Evolutionary conservation across 768 basidiomycete species (phyloP).

Genomic region (Rhizopogon vulgaris): DNA sequence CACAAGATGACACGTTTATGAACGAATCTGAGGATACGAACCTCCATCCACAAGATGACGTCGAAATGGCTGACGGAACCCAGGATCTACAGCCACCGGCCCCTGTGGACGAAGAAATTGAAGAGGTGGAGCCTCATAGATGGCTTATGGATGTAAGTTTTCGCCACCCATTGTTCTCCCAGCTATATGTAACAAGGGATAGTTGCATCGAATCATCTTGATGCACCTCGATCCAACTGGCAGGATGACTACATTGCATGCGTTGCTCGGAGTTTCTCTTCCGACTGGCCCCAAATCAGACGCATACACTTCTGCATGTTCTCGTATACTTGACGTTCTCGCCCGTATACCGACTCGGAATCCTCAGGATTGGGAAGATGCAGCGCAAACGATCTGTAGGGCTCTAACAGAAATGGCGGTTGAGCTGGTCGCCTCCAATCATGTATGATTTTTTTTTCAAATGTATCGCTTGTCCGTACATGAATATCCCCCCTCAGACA

Average conservation of each 20-base stretch:
- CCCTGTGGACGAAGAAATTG: constrained; percentile 23
- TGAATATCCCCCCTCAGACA: constrained; percentile 29
- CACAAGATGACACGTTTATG: constrained; percentile 7
- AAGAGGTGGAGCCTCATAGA: constrained; percentile 36
- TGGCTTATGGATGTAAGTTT: constrained; percentile 51
- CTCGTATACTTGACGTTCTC: constrained; percentile 27
- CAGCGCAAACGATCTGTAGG: constrained; percentile 23
- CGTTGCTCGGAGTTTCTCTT: constrained; percentile 37
- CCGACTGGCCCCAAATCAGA: constrained; percentile 19
- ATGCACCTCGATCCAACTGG: constrained; percentile 42
- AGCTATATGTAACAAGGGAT: constrained; percentile 1
- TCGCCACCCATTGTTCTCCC: background rate
- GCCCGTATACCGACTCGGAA: constrained; percentile 17
- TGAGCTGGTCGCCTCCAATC: constrained; percentile 28
- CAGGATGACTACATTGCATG: constrained; percentile 43
- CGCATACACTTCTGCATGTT: constrained; percentile 37
- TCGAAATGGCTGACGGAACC: constrained; percentile 27
- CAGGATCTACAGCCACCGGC: constrained; percentile 4
- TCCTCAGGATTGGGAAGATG: constrained; percentile 12
- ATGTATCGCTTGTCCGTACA: background rate
- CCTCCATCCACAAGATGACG: constrained; percentile 24
- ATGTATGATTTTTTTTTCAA: constrained; percentile 21
- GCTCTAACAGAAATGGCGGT: constrained; percentile 36
- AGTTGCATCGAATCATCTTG: constrained; percentile 60
- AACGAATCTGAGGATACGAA: constrained; percentile 16